Base-by-base conservation (phyloP, 352 stramenopile genomes). In the Elongisporangium prolatum region DNA sequence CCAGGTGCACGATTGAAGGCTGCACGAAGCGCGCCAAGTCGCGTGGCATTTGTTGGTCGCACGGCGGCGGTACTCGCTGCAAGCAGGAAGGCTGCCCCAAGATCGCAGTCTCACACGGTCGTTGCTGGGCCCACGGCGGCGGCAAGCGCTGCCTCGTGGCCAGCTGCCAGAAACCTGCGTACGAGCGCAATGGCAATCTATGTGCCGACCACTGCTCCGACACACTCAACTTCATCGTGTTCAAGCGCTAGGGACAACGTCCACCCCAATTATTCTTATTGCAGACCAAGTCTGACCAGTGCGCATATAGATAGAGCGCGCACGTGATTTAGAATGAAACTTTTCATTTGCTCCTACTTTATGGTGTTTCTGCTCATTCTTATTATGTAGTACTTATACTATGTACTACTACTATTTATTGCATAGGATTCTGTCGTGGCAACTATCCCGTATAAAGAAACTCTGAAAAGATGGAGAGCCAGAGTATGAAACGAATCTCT, bases 161-260 rank as follows among this genome's bases (percentile, higher is more conserved):
- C 16, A 49, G 61, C 21, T 80, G 70, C 60, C 67, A 79, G 48
- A 76, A 76, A 37, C 76, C 79, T 11, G 79, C 76, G 48, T 89
- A 86, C 48, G 73, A 86, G 47, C 74, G 77, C 55, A 86, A 81
- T 48, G 71, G 70, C 56, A 86, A 89, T 51, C 71, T 79, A 18
- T 89, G 79, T 49, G 60, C 61, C 20, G 63, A 67, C 22, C 71
- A 79, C 49, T 72, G 63, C 51, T 44, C 34, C 34, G 17, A 44
- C 34, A 44, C 34, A 4, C 34, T 44, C 34, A 44, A 44, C 34
- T 44, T 44, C 34, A 44, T 44, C 34, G 34, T 44, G 34, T 44
- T 44, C 34, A 44, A 44, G 34, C 34, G 34, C 34, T 44, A 44
- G 34, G 34, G 34, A 44, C 34, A 9, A 17, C 10, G 10, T 44